phyloP scores from a whole-genome alignment of 2,329 filamentous ascomycete species.

The Rhinocladiella mackenziei region DNA sequence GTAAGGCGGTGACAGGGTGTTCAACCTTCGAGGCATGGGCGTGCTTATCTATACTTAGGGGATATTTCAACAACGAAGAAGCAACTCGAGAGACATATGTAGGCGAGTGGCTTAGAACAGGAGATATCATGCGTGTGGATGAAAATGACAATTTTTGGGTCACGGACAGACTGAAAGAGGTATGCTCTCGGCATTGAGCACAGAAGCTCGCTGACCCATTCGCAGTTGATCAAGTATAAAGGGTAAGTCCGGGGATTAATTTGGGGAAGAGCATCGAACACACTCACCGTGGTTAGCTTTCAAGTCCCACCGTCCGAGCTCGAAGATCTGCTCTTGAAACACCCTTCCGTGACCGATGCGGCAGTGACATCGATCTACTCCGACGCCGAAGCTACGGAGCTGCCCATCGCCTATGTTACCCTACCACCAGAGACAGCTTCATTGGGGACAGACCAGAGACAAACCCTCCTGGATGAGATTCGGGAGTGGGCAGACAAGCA shows the following conservation, averaged over 20 bases:
- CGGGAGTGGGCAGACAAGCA: conserved; percentile 14
- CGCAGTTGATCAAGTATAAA: conserved; percentile 45
- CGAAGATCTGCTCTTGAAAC: conserved; percentile 44
- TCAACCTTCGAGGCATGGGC: too few relatives aligned
- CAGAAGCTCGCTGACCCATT: neutral
- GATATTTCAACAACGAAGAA: conserved; percentile 70
- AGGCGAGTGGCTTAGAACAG: conserved; percentile 54
- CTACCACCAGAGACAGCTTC: conserved; percentile 55
- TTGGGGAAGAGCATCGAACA: neutral
- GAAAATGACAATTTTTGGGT: conserved; percentile 71
- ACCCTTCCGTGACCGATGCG: conserved; percentile 44
- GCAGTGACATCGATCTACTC: conserved; percentile 44
- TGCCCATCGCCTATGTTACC: conserved; percentile 51
- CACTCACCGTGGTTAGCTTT: conserved; percentile 28
- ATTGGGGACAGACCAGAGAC: conserved; percentile 56
- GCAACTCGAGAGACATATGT: conserved; percentile 68
- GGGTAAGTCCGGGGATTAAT: conserved; percentile 28
- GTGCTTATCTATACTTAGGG: too few relatives aligned
- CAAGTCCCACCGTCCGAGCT: conserved; percentile 48
- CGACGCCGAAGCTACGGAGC: conserved; percentile 36
- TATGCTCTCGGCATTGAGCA: neutral
- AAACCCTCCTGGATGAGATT: conserved; percentile 14
- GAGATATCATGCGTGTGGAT: conserved; percentile 62
- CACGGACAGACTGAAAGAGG: conserved; percentile 71
- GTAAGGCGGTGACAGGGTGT: too few relatives aligned